Evolutionary conservation across 768 basidiomycete genomes (phyloP).

Genomic region (Russula abietina): DNA sequence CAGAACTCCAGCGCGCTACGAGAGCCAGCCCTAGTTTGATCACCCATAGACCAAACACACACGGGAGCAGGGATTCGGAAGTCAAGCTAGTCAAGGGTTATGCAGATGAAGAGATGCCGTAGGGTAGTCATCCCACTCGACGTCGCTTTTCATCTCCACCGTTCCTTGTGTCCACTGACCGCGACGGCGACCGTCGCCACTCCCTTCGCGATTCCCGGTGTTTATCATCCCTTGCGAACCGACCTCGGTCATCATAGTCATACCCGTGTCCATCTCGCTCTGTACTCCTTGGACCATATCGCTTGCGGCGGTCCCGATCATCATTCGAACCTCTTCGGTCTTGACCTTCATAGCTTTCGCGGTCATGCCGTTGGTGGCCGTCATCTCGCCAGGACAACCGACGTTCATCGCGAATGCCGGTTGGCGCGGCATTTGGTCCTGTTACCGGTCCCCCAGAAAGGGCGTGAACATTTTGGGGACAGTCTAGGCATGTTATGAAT

Average conservation of each 20-base stretch:
- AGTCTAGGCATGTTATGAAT: slow-evolving; percentile 27
- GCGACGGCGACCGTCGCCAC: slow-evolving; percentile 29
- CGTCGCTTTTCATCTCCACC: slow-evolving; percentile 34
- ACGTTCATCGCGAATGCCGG: slow-evolving; percentile 26
- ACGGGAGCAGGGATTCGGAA: too few species aligned
- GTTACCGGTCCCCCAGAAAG: slow-evolving; percentile 30
- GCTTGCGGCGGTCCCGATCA: slow-evolving; percentile 1
- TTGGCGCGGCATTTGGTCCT: slow-evolving; percentile 31
- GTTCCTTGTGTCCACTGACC: slow-evolving; percentile 27
- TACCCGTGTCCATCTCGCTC: slow-evolving; percentile 24
- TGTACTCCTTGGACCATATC: slow-evolving; percentile 8
- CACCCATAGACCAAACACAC: not conserved
- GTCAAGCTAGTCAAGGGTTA: not conserved
- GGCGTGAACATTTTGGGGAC: slow-evolving; percentile 32
- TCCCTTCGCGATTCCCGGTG: slow-evolving; percentile 23
- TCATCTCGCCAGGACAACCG: slow-evolving; percentile 26
- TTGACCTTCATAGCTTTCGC: slow-evolving; percentile 1
- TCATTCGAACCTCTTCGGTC: slow-evolving; percentile 3
- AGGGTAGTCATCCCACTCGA: slow-evolving; percentile 39
- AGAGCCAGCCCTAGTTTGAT: not conserved
- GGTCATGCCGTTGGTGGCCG: slow-evolving; percentile 15
- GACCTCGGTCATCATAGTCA: slow-evolving; percentile 6
- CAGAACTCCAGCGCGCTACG: not conserved
- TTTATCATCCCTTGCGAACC: slow-evolving; percentile 1
- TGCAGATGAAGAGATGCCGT: not conserved